Evolutionary conservation across 306 rosid species (phyloP).

Genomic region (Crotalaria pallida): DNA sequence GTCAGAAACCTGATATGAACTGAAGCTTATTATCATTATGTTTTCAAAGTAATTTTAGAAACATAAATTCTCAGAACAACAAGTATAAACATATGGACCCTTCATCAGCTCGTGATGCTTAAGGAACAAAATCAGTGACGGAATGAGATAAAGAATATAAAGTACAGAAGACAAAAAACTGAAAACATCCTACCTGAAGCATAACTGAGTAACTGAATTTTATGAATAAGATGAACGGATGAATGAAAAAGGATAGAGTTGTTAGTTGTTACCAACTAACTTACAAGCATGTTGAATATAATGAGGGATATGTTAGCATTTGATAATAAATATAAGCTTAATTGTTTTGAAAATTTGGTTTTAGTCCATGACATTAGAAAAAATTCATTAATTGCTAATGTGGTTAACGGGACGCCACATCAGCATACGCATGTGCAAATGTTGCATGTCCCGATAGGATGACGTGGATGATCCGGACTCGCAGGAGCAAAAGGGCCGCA

Average conservation of each 20-base stretch:
- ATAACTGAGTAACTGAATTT: not conserved
- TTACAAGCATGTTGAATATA: not conserved
- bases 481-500: no score
- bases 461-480: no score
- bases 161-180: not conserved
- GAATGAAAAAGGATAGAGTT: not conserved
- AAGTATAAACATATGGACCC: not conserved
- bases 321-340: not conserved
- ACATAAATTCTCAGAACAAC: not conserved
- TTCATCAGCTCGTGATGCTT: not conserved
- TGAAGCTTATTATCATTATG: not conserved
- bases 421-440: no score
- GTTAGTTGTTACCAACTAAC: not conserved
- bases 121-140: not conserved
- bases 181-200: not conserved
- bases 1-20: constrained; percentile 45
- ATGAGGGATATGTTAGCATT: not conserved
- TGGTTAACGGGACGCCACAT: no score
- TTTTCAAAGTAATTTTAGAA: not conserved
- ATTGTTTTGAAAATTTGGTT: no score
- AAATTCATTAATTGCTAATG: no score
- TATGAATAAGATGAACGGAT: not conserved
- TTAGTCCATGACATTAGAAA: no score
- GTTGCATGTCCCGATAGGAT: no score
- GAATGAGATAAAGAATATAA: not conserved